A percentile compares a stretch with the other conserved stretches of the same genome.
phyloP scores from a whole-genome alignment of 768 basidiomycete species.

The Gelatoporia subvermispora region DNA sequence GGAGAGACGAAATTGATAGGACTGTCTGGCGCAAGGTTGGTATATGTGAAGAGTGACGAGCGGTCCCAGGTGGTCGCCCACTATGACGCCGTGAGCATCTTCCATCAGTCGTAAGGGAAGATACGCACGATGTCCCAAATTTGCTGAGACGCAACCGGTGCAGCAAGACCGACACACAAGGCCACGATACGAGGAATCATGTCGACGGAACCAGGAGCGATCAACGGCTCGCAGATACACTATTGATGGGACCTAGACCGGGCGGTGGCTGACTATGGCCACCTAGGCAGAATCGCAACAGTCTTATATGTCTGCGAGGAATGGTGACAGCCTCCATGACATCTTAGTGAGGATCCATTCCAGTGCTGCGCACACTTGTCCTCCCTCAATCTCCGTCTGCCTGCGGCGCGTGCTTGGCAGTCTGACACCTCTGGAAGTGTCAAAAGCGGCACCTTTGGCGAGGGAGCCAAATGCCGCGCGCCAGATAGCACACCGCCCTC shows the following conservation, averaged over 20 bases:
- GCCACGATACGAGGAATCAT: neutral
- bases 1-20: constrained; percentile 57
- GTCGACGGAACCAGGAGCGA: neutral
- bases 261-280: neutral
- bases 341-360: no score
- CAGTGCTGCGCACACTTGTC: no score
- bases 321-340: neutral
- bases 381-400: no score
- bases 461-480: no score
- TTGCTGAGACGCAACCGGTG: constrained; percentile 18
- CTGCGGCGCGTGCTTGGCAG: no score
- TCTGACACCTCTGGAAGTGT: no score
- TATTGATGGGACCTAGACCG: neutral
- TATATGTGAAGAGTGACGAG: constrained; percentile 49
- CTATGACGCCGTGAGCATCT: constrained; percentile 6
- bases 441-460: no score
- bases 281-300: neutral
- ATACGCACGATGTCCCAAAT: constrained; percentile 27
- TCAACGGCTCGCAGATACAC: neutral
- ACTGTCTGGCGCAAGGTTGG: constrained; percentile 32
- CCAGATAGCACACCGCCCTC: no score
- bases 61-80: constrained; percentile 31
- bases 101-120: neutral
- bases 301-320: neutral
- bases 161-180: neutral